Evolutionary conservation across 306 rosid genomes (phyloP).

Genomic region (Cajanus cajan): DNA sequence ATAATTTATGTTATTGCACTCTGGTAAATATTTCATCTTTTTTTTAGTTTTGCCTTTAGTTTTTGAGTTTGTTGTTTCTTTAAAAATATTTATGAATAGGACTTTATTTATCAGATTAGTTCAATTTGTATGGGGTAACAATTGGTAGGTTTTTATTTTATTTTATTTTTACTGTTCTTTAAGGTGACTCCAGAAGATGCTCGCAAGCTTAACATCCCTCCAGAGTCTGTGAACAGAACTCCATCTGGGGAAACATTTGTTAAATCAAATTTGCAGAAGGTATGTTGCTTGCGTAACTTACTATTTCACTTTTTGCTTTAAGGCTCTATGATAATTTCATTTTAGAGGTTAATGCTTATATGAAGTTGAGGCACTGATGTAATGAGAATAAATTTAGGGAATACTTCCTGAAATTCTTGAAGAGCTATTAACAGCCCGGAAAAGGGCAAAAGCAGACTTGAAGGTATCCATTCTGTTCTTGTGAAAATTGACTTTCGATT

Average conservation of each 20-base stretch:
- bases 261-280: conserved; percentile 84
- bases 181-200: conserved; percentile 85
- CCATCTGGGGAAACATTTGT: conserved; percentile 98
- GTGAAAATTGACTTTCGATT: neutral
- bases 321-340: conserved; percentile 15
- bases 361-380: conserved; percentile 10
- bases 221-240: conserved; percentile 78
- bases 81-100: neutral
- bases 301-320: neutral
- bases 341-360: conserved; percentile 21
- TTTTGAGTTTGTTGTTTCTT: neutral
- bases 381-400: conserved; percentile 57
- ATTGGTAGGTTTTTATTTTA: neutral
- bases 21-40: conserved; percentile 58
- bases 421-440: conserved; percentile 88
- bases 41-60: conserved; percentile 8
- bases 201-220: conserved; percentile 73
- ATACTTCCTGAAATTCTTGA: conserved; percentile 99
- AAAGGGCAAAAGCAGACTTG: conserved; percentile 94
- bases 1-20: conserved; percentile 96
- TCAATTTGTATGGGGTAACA: neutral
- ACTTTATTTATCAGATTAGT: neutral
- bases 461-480: conserved; percentile 55
- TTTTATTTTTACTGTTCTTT: conserved; percentile 29
- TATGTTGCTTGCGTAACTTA: conserved; percentile 14